These are phyloP conservation scores for Sporisorium graminicola DNA, from an alignment of 1,284 basidiomycete genomes.

Conservation along the genomic window DNA sequence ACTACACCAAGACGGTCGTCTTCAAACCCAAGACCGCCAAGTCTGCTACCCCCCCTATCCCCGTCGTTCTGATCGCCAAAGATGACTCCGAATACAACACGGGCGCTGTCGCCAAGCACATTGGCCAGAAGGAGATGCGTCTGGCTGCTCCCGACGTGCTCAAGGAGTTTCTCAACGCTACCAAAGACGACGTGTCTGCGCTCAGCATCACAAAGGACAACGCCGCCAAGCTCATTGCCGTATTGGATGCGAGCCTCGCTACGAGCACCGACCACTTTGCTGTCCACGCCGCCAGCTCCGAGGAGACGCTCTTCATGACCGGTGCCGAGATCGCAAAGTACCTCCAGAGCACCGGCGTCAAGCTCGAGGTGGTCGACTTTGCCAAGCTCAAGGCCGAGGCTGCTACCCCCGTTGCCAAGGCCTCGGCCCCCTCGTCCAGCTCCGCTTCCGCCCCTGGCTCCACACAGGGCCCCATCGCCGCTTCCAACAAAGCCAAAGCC, in stretches of 20 bases:
- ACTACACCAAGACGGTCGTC: conserved; percentile 78
- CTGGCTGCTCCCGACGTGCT: conserved; percentile 89
- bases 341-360: conserved; percentile 61
- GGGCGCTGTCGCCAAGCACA: conserved; percentile 80
- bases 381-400: conserved; percentile 55
- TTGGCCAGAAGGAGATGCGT: conserved; percentile 89
- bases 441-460: conserved; percentile 40
- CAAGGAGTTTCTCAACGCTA: conserved; percentile 83
- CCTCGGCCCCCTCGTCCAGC: conserved; percentile 35
- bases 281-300: conserved; percentile 61
- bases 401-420: conserved; percentile 45
- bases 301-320: conserved; percentile 65
- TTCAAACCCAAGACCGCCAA: conserved; percentile 94
- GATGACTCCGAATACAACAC: conserved; percentile 81
- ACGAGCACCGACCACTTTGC: conserved; percentile 55
- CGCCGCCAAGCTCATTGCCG: conserved; percentile 55
- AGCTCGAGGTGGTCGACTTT: conserved; percentile 61
- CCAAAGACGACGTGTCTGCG: conserved; percentile 80
- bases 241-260: conserved; percentile 60
- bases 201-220: conserved; percentile 60
- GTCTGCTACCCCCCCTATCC: conserved; percentile 81
- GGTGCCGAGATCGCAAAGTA: conserved; percentile 61
- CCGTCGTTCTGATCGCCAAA: conserved; percentile 86
- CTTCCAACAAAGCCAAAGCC: conserved; percentile 44
- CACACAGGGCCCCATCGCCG: conserved; percentile 46